These are phyloP conservation scores for Kazachstania psychrophila DNA, from an alignment of 805 yeast genomes.

Conservation along the genomic window DNA sequence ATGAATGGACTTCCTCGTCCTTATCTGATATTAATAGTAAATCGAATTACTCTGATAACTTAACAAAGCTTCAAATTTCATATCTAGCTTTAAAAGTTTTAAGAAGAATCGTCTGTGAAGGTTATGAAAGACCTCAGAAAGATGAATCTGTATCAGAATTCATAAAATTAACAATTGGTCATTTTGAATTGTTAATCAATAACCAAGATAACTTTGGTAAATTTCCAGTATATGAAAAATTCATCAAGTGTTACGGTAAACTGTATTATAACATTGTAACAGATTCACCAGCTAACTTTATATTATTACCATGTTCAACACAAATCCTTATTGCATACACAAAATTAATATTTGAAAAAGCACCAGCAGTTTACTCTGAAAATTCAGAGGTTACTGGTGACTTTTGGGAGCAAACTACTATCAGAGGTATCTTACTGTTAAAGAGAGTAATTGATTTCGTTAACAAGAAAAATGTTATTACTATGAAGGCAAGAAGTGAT, in stretches of 20 bases:
- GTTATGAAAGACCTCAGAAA: slow-evolving; percentile 61
- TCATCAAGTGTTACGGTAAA: slow-evolving; percentile 66
- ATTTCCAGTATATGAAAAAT: slow-evolving; percentile 48
- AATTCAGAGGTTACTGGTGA: slow-evolving; percentile 41
- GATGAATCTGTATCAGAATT: slow-evolving; percentile 49
- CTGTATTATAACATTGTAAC: slow-evolving; percentile 52
- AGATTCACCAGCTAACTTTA: slow-evolving; percentile 59
- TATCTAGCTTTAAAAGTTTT: slow-evolving; percentile 68
- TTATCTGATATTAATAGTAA: slow-evolving; percentile 16
- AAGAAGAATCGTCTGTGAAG: slow-evolving; percentile 66
- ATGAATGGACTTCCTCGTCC: slow-evolving; percentile 47
- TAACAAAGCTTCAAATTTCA: slow-evolving; percentile 60
- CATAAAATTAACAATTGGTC: slow-evolving; percentile 44
- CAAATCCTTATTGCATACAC: slow-evolving; percentile 55
- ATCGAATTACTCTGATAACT: slow-evolving; percentile 23
- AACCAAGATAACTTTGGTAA: slow-evolving; percentile 42
- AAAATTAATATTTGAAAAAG: slow-evolving; percentile 52
- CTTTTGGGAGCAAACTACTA: slow-evolving; percentile 68
- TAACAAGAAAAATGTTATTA: slow-evolving; percentile 57
- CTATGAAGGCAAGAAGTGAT: slow-evolving; percentile 55
- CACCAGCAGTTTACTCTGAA: slow-evolving; percentile 52
- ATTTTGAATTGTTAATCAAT: slow-evolving; percentile 47
- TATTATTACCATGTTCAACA: slow-evolving; percentile 54
- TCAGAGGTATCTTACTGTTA: slow-evolving; percentile 55
- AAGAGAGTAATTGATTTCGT: slow-evolving; percentile 55